Conservation (phyloP, 768 basidiomycete genomes). For the Panaeolus papilionaceus region DNA sequence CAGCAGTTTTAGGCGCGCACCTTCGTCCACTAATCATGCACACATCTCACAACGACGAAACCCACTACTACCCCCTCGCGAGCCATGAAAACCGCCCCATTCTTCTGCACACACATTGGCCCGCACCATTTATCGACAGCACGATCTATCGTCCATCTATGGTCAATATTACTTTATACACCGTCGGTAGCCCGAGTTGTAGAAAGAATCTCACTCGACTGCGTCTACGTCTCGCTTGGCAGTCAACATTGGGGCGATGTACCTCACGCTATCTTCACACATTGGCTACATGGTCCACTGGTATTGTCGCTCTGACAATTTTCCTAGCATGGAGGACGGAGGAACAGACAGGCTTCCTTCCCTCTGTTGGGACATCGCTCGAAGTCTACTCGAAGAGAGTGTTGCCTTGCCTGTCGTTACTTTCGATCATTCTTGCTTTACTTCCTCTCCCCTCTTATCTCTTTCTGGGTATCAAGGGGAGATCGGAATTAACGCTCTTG, state of each 20-base stretch:
- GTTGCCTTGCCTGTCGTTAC: conserved; percentile 49
- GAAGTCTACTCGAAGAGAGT: conserved; percentile 43
- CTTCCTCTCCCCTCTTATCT: conserved; percentile 62
- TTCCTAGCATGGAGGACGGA: conserved; percentile 56
- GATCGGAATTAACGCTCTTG: conserved; percentile 52
- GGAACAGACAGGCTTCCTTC: conserved; percentile 44
- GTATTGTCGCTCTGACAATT: conserved; percentile 64
- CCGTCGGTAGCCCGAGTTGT: conserved; percentile 59
- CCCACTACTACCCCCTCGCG: conserved; percentile 68
- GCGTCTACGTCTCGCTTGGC: conserved; percentile 70
- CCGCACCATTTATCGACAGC: conserved; percentile 69
- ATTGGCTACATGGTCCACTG: conserved; percentile 75
- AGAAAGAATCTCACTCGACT: conserved; percentile 43
- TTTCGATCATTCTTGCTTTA: conserved; percentile 52
- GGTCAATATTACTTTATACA: conserved; percentile 64
- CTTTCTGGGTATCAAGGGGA: conserved; percentile 67
- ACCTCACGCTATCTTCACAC: conserved; percentile 79
- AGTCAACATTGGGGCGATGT: conserved; percentile 71
- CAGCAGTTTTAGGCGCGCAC: conserved; percentile 47
- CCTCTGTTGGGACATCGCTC: conserved; percentile 58
- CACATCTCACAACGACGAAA: conserved; percentile 62
- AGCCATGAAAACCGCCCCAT: conserved; percentile 42
- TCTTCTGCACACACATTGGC: conserved; percentile 71
- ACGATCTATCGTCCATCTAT: conserved; percentile 35
- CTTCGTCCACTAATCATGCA: conserved; percentile 75